Evolutionary conservation across 1,139 yeast species (phyloP).

Genomic region (Nakaseomyces bracarensis): DNA sequence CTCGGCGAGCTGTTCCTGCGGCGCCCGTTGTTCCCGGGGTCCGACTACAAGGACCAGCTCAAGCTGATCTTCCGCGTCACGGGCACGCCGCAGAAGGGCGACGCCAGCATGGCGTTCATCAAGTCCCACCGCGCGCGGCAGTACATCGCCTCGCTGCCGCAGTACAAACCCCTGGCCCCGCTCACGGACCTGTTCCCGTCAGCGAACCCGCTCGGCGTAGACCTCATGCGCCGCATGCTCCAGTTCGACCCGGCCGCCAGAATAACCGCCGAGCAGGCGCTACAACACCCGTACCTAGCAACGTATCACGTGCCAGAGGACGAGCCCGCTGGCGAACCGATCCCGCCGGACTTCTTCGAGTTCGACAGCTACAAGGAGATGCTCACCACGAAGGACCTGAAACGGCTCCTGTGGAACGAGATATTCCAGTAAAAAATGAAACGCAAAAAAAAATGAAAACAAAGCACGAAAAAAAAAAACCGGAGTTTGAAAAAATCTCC

Average conservation of each 20-base stretch:
- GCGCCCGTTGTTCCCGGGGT: slow-evolving; percentile 86
- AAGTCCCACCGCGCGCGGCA: slow-evolving; percentile 81
- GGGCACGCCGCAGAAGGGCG: slow-evolving; percentile 65
- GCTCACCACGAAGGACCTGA: slow-evolving; percentile 60
- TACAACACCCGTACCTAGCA: slow-evolving; percentile 71
- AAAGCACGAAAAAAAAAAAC: too few relatives aligned
- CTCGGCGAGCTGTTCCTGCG: slow-evolving; percentile 86
- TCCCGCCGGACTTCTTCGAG: slow-evolving; percentile 71
- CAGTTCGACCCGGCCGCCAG: slow-evolving; percentile 75
- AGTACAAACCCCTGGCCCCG: slow-evolving; percentile 43
- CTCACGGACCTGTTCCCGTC: slow-evolving; percentile 45
- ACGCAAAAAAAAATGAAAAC: slow-evolving; percentile 1
- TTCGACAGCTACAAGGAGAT: slow-evolving; percentile 73
- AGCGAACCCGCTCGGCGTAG: slow-evolving; percentile 64
- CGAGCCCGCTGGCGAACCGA: slow-evolving; percentile 69
- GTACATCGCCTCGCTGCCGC: slow-evolving; percentile 67
- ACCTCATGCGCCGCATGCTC: slow-evolving; percentile 63
- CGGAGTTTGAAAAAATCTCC: too few relatives aligned
- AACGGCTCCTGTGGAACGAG: slow-evolving; percentile 59
- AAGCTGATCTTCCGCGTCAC: slow-evolving; percentile 78
- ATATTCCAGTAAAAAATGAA: too few relatives aligned
- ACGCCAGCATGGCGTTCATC: slow-evolving; percentile 72
- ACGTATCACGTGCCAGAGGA: slow-evolving; percentile 77
- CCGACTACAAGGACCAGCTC: slow-evolving; percentile 87
- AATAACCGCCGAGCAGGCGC: slow-evolving; percentile 71